phyloP scores from a whole-genome alignment of 129 eudicot species.

The Scalesia atractyloides region DNA sequence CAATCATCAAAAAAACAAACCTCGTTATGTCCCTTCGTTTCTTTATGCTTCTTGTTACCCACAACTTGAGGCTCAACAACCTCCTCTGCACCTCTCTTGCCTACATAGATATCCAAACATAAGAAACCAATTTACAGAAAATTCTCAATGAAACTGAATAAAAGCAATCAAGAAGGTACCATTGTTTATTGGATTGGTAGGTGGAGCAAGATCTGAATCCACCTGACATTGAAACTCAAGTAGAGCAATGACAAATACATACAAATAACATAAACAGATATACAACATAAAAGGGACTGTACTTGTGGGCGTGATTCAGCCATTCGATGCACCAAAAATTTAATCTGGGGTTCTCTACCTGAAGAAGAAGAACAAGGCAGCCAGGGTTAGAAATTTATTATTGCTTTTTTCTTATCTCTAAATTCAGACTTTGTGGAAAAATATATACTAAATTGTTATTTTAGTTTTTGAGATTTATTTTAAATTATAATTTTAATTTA shows the following conservation, averaged over 20 bases:
- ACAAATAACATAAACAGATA: not conserved
- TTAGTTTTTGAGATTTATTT: too few relatives aligned
- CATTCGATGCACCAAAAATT: slow-evolving; percentile 8
- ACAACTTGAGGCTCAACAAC: slow-evolving; percentile 14
- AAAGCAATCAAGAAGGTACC: not conserved
- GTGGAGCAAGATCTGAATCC: slow-evolving; percentile 23
- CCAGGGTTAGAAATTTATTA: too few relatives aligned
- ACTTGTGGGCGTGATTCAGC: slow-evolving; percentile 15
- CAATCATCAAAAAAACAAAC: not conserved
- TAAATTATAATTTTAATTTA: too few relatives aligned
- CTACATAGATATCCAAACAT: not conserved
- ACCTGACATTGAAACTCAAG: slow-evolving; percentile 16
- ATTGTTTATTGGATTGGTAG: slow-evolving; percentile 4
- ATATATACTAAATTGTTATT: too few relatives aligned
- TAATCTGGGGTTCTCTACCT: not conserved
- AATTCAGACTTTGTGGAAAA: too few relatives aligned
- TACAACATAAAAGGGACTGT: not conserved
- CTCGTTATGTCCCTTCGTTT: not conserved
- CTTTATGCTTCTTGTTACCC: slow-evolving; percentile 7
- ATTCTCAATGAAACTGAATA: not conserved
- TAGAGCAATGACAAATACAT: not conserved
- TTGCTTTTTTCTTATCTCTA: too few relatives aligned
- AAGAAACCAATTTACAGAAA: not conserved
- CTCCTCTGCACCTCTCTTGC: slow-evolving; percentile 15
- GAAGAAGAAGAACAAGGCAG: too few relatives aligned